Base-by-base conservation (phyloP, 179 eudicot species). In the Beta lomatogona region DNA sequence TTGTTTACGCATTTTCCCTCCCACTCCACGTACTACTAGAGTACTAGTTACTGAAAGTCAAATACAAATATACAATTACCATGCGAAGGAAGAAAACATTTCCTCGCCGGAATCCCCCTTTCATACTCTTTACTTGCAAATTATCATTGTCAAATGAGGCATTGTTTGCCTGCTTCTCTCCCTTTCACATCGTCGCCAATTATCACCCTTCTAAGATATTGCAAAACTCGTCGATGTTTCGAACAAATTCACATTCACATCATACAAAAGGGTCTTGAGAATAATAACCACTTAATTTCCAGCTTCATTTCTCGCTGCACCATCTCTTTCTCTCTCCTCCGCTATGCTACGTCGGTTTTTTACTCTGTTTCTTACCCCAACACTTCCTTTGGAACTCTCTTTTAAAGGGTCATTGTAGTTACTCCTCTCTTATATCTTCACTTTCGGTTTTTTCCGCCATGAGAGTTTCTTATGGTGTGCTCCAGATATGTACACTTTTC, bases 231-330 rank as follows among this genome's bases (percentile, higher is more conserved):
- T 60, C 70, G 48, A 48, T 52, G 79, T 45, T 85, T 91, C 7
- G 60, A 88, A 60, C 89, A 89, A 84, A 59, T 90, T 50, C 93
- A 91, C 75, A 75, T 84, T 59, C 89, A 79, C n/a, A 90, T 90
- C 73, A 85, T 91, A 45, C 87, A 53, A 36, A 85, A 87, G 19
- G 91, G 93, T 78, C 85, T 68, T 57, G 85, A 85, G 22, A 86
- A 88, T n/a, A 85, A 90, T 78, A 89, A 86, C 57, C 85, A 81
- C 79, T 50, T 91, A 12, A 67, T 89, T 46, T 69, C 86, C 71
- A 82, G 72, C 69, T 86, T 89, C 68, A 68, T 89, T 19, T 83
- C 89, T 36, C 86, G 85, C 28, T 87, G 87, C 71, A 85, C 85
- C 74, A 69, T 67, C 68, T 66, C 88, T 45, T 45, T 65, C 57